Evolutionary conservation across 1,139 yeast species (phyloP), one percentile per base, ranked within the genome.

Genomic region (Hemisphaericaspora lyxosophila): DNA sequence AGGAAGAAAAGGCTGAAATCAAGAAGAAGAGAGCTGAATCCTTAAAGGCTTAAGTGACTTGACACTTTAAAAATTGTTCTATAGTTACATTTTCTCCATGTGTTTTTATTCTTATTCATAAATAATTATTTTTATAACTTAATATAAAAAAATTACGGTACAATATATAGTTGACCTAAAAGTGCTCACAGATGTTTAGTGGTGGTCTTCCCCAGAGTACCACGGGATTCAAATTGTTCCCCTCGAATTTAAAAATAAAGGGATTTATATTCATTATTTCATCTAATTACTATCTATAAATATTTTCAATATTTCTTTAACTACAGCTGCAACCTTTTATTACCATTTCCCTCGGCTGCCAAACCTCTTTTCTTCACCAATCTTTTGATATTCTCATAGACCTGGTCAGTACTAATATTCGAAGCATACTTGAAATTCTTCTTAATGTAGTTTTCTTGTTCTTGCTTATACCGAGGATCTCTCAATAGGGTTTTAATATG

Each of bases 21-120:
- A 87, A 84, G 80, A 89, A 89, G 95, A 88, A 96, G 87, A 90
- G 98, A 85, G 97, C 97, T 73, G 92, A 97, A 67, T 90, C 97
- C 63, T 43, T 46, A 31, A 46, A 46, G 42, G 36, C 36, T 34
- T 34, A 34, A 34, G 33, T 24, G 26, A 24, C 26, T 28, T n/a
- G 8, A 28, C 11, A 22, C 23, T 28, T 28, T 28, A 28, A 20
- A 33, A 26, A 20, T 34, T 34, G 36, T 27, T 31, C 23, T 30
- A 33, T 33, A 33, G 36, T 33, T n/a, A 20, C 33, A 20, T 22
- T 24, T 20, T 31, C 20, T n/a, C 22, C 31, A 19, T 33, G 36
- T 33, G 35, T 34, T 20, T 33, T 27, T 34, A 34, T 27, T 27
- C 27, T 34, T 26, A 23, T 27, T 33, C 35, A 33, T 33, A 26